A percentile compares a stretch with the other conserved stretches of the same genome.
These are phyloP conservation scores for Penicillium sp. DNA, from an alignment of 2,329 filamentous ascomycete species.

Conservation along the genomic window DNA sequence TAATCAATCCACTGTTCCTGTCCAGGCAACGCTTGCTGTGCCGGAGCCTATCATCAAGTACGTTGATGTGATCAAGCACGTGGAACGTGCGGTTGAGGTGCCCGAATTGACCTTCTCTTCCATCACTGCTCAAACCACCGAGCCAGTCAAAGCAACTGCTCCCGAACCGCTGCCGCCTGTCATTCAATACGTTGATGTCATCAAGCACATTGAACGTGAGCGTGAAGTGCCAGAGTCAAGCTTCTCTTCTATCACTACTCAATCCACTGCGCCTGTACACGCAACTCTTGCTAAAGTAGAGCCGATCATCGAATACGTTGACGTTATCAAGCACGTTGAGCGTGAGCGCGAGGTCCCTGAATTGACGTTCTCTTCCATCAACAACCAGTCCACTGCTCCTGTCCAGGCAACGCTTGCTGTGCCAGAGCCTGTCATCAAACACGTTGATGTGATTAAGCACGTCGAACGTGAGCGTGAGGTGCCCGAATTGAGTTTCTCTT, in stretches of 20 bases:
- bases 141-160: constrained; percentile 22
- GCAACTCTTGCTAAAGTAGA: constrained; percentile 19
- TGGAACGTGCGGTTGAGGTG: constrained; percentile 14
- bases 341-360: constrained; percentile 19
- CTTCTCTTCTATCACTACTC: constrained; percentile 31
- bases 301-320: constrained; percentile 8
- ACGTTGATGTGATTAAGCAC: constrained; percentile 5
- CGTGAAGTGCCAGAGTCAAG: constrained; percentile 17
- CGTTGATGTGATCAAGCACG: constrained; percentile 10
- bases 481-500: constrained; percentile 27
- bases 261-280: constrained; percentile 27
- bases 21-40: constrained; percentile 19
- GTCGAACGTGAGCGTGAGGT: constrained; percentile 9
- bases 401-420: constrained; percentile 13
- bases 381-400: constrained; percentile 34
- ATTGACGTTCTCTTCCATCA: constrained; percentile 29
- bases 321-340: constrained; percentile 10
- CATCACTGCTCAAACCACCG: constrained; percentile 28
- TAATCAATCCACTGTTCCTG: constrained; percentile 26
- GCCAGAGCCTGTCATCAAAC: constrained; percentile 11
- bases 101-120: constrained; percentile 29
- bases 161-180: constrained; percentile 16
- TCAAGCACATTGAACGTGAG: constrained; percentile 9
- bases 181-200: constrained; percentile 1
- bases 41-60: constrained; percentile 16